phyloP scores from a whole-genome alignment of 305 asterid species.

The Fraxinus sp. region DNA sequence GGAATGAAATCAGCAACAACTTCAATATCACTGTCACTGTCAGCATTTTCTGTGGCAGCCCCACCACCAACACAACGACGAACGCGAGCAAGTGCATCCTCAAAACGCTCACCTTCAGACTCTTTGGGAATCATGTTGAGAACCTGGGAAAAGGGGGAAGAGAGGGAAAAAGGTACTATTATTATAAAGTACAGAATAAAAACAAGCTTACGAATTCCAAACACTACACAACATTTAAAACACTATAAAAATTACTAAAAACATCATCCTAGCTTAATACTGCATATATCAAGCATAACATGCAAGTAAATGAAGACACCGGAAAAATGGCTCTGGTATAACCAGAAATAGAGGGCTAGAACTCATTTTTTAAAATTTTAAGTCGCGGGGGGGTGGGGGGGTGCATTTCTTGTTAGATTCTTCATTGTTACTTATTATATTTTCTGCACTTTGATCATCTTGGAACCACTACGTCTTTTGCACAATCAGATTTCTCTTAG shows the following conservation, averaged over 20 bases:
- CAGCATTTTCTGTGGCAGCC: constrained; percentile 83
- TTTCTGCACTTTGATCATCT: not conserved
- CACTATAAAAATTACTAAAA: not conserved
- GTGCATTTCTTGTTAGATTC: not conserved
- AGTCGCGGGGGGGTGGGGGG: not conserved
- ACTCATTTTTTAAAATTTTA: not conserved
- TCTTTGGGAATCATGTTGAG: constrained; percentile 82
- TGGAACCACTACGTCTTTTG: not conserved
- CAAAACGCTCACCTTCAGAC: constrained; percentile 85
- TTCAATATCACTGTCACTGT: constrained; percentile 96
- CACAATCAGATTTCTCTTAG: not conserved
- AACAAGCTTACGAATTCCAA: constrained; percentile 17
- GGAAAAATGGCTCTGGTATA: not conserved
- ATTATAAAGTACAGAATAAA: constrained; percentile 5
- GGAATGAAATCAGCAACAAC: constrained; percentile 92
- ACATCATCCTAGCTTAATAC: not conserved
- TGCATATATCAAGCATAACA: not conserved
- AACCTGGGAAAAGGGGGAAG: constrained; percentile 40
- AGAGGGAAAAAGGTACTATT: constrained; percentile 3
- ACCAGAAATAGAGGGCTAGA: not conserved
- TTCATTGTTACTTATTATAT: not conserved
- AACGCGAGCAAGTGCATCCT: constrained; percentile 93
- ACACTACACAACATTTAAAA: not conserved
- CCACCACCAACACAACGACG: constrained; percentile 98
- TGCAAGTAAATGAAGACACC: not conserved